Base-by-base conservation (phyloP, 2,329 filamentous ascomycete species). In the Ceratocystis albifundus region DNA sequence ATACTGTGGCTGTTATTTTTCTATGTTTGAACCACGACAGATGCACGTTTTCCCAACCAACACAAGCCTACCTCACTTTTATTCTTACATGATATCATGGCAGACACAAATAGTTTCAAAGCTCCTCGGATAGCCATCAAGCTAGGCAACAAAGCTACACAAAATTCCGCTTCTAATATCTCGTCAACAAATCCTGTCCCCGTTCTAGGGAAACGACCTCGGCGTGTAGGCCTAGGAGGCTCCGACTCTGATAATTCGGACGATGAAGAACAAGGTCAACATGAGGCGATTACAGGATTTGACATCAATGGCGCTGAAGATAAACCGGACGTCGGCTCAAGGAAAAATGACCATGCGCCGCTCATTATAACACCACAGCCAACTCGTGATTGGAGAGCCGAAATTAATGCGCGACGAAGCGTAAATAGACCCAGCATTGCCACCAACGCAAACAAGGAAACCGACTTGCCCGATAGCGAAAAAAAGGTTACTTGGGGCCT, bases 401-500 rank as follows among this genome's bases (percentile, higher is more conserved):
- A 67, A 61, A 70, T 70, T 48, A 66, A 48, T 28, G 63, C 63
- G 53, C 55, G 41, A 44, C 55, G 50, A 50, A 36, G 36, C 17
- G 8, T 4, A 1, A 41, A 41, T 41, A 59, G 30, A 12, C 28
- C 55, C n/a, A 30, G 3, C 4, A n/a, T 17, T 6, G 48, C 20
- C 48, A 59, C 7, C 4, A 36, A 66, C 46, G 15, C 20, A 30
- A 30, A 50, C 63, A 17, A 61, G n/a, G 46, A 61, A 15, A 30
- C 61, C 55, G 61, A 61, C 50, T 15, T n/a, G 2, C 76, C 78
- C 10, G 79, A 82, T 68, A 75, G 78, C 64, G 78, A 82, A 63
- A 76, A 81, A 62, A 79, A 79, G 15, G 77, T 89, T 20, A 85
- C 76, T 72, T 83, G 80, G 79, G 81, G 81, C 0, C 71, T 83